A percentile compares a stretch with the other conserved stretches of the same genome.
phyloP scores from a whole-genome alignment of 2,329 filamentous ascomycete species.

The Alternaria arbusti region DNA sequence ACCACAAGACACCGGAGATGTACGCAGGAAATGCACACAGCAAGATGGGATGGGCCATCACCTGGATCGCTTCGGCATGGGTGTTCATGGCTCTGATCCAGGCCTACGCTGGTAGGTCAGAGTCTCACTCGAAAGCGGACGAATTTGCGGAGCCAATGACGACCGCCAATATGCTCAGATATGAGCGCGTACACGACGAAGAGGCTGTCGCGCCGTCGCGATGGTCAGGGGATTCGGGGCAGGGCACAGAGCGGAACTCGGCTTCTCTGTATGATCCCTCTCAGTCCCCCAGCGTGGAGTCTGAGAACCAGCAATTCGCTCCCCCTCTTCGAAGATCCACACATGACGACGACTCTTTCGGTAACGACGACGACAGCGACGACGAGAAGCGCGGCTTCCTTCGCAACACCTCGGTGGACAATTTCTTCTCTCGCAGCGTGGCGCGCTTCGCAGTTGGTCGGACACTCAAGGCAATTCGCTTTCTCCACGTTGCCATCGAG shows the following conservation, averaged over 20 bases:
- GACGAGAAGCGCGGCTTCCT: conserved; percentile 56
- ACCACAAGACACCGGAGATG: conserved; percentile 80
- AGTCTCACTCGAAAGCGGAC: conserved; percentile 28
- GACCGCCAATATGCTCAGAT: conserved; percentile 46
- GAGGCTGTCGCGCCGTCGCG: conserved; percentile 34
- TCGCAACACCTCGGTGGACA: conserved; percentile 54
- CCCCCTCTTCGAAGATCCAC: conserved; percentile 46
- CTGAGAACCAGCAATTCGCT: conserved; percentile 47
- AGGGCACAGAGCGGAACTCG: conserved; percentile 74
- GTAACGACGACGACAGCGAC: conserved; percentile 52
- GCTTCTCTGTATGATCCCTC: conserved; percentile 71
- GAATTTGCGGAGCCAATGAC: conserved; percentile 38
- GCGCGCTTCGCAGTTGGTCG: conserved; percentile 61
- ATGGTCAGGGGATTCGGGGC: conserved; percentile 56
- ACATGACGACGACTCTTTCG: conserved; percentile 55
- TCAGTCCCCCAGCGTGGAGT: conserved; percentile 64
- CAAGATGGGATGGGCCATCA: conserved; percentile 84
- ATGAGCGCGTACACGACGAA: conserved; percentile 47
- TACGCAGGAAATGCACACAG: conserved; percentile 89
- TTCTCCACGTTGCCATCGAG: conserved; percentile 73
- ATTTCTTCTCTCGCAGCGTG: conserved; percentile 62
- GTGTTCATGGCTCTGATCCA: conserved; percentile 71
- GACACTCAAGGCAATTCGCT: conserved; percentile 63
- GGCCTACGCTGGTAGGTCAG: conserved; percentile 60
- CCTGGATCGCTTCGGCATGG: conserved; percentile 74